Percentiles rank a stretch among this genome's conserved stretches.
Evolutionary conservation across 257 asterid species (phyloP).

Genomic region (Plantago ovata): DNA sequence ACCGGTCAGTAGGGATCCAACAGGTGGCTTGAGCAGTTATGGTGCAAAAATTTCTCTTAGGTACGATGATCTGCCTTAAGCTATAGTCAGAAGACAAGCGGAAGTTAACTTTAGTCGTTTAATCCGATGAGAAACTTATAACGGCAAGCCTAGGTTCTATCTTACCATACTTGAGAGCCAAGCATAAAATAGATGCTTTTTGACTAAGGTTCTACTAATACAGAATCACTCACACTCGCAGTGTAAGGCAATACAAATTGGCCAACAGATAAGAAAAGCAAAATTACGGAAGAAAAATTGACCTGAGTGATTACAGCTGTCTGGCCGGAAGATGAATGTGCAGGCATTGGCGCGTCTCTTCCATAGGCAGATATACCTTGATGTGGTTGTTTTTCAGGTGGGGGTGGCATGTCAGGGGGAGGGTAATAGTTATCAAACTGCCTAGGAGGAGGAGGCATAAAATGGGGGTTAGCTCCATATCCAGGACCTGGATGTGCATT

Average conservation of each 20-base stretch:
- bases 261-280: conserved; percentile 11
- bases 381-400: conserved; percentile 69
- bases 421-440: conserved; percentile 73
- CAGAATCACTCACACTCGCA: background rate
- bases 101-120: background rate
- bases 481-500: conserved; percentile 54
- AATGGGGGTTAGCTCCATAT: conserved; percentile 63
- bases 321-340: conserved; percentile 62
- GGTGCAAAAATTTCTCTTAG: too few species aligned
- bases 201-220: background rate
- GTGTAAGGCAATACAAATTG: background rate
- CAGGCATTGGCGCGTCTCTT: conserved; percentile 61
- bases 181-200: background rate
- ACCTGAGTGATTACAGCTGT: conserved; percentile 90
- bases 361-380: conserved; percentile 85
- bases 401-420: conserved; percentile 59
- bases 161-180: background rate
- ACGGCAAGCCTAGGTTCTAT: background rate
- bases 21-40: too few species aligned
- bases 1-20: too few species aligned
- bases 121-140: background rate
- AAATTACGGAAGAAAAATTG: conserved; percentile 4
- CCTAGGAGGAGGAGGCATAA: conserved; percentile 59
- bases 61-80: too few species aligned
- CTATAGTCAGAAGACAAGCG: background rate